These are phyloP conservation scores for Pythium oligandrum DNA, from an alignment of 352 stramenopile genomes.

Conservation along the genomic window DNA sequence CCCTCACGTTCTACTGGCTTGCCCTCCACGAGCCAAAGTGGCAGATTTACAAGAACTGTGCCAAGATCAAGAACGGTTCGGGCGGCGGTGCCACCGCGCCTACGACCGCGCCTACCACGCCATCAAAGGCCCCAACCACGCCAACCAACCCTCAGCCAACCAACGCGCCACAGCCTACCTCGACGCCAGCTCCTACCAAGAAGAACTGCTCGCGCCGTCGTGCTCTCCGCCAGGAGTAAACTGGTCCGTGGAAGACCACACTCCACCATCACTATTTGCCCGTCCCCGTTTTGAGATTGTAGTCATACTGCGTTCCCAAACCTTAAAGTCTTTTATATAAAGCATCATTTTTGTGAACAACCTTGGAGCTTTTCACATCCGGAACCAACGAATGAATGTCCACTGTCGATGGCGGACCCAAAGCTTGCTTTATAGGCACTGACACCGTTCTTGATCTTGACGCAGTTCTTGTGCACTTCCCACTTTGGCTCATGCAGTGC, in stretches of 20 bases:
- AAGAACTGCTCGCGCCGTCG: constrained; percentile 4
- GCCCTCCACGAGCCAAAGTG: constrained; percentile 26
- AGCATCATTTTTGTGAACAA: too few relatives aligned
- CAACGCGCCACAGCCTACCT: not conserved
- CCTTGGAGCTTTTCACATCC: too few relatives aligned
- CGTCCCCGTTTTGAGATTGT: too few relatives aligned
- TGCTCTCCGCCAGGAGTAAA: too few relatives aligned
- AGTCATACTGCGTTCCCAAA: too few relatives aligned
- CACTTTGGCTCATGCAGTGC: constrained; percentile 35
- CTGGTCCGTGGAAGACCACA: too few relatives aligned
- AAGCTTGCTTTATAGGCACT: too few relatives aligned
- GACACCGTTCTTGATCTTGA: constrained; percentile 8
- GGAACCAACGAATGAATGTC: too few relatives aligned
- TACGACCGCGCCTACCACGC: constrained; percentile 3
- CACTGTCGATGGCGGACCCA: too few relatives aligned
- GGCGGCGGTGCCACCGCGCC: constrained; percentile 1
- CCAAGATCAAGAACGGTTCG: constrained; percentile 14
- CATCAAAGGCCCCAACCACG: not conserved
- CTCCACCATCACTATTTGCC: too few relatives aligned
- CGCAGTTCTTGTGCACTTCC: constrained; percentile 31
- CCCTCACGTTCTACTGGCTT: constrained; percentile 31
- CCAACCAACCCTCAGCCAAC: not conserved
- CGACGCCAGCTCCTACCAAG: constrained; percentile 7
- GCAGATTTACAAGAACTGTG: constrained; percentile 33
- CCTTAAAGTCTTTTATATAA: too few relatives aligned